A percentile compares a stretch with the other conserved stretches of the same genome.
These are phyloP conservation scores for Lactarius tabidus DNA, from an alignment of 768 basidiomycete species.

Conservation along the genomic window DNA sequence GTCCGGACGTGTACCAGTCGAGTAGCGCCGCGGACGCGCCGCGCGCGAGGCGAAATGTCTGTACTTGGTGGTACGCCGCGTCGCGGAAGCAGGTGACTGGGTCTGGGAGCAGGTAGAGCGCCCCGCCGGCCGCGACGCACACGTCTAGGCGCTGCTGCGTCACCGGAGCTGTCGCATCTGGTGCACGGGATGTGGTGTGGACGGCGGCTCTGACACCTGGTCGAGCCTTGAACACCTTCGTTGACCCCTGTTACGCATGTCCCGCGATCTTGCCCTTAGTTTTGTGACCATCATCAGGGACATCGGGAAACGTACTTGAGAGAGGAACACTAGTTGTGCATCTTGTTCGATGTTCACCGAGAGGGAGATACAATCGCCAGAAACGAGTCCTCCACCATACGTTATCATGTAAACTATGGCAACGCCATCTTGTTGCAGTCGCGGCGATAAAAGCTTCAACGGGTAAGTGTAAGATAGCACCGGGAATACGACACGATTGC, in stretches of 20 bases:
- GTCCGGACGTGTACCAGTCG: slow-evolving; percentile 91
- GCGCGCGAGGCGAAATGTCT: slow-evolving; percentile 64
- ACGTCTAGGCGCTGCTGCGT: slow-evolving; percentile 68
- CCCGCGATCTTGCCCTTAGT: background rate
- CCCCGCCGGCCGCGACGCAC: slow-evolving; percentile 45
- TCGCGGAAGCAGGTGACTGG: slow-evolving; percentile 89
- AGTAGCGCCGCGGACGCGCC: slow-evolving; percentile 68
- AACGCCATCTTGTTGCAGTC: slow-evolving; percentile 44
- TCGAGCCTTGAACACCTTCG: slow-evolving; percentile 89
- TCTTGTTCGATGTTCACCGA: slow-evolving; percentile 53
- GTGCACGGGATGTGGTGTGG: slow-evolving; percentile 2
- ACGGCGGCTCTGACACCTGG: slow-evolving; percentile 53
- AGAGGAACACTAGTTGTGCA: slow-evolving; percentile 66
- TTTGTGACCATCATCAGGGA: background rate
- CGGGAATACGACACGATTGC: slow-evolving; percentile 57
- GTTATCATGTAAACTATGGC: slow-evolving; percentile 75
- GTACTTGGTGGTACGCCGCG: slow-evolving; percentile 79
- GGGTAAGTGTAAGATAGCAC: slow-evolving; percentile 81
- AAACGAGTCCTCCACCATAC: slow-evolving; percentile 91
- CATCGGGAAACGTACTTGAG: slow-evolving; percentile 55
- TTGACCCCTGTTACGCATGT: slow-evolving; percentile 65
- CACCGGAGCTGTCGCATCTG: slow-evolving; percentile 17
- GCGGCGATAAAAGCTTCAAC: slow-evolving; percentile 81
- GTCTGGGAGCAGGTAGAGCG: slow-evolving; percentile 82
- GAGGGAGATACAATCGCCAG: slow-evolving; percentile 71